These are phyloP conservation scores for Rubia balearica DNA, from an alignment of 305 asterid species.

Conservation along the genomic window DNA sequence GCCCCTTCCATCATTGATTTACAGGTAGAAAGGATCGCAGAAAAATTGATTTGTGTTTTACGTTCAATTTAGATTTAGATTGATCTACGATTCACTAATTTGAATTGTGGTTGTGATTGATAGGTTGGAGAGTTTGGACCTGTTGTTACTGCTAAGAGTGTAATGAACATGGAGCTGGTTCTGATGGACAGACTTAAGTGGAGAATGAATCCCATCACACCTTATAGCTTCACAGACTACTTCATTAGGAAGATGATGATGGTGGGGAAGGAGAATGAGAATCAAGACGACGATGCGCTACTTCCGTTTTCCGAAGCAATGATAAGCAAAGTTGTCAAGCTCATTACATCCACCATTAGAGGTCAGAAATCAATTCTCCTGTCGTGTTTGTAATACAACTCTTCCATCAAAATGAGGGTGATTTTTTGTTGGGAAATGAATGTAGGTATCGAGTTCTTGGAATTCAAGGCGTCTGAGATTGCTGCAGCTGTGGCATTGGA, in stretches of 20 bases:
- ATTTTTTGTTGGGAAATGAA: conserved; percentile 34
- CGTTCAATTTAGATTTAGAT: background rate
- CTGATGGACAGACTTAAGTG: conserved; percentile 45
- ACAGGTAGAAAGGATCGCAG: conserved; percentile 61
- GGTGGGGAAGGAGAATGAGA: conserved; percentile 17
- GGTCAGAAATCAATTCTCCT: conserved; percentile 27
- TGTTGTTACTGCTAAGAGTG: conserved; percentile 47
- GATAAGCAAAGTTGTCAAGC: conserved; percentile 36
- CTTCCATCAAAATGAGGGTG: conserved; percentile 10
- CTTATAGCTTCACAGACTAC: conserved; percentile 51
- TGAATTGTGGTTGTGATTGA: background rate
- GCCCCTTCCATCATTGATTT: conserved; percentile 37
- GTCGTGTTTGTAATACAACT: background rate
- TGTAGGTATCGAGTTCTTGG: conserved; percentile 81
- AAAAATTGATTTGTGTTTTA: background rate
- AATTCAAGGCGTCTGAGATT: conserved; percentile 70
- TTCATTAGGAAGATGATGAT: conserved; percentile 38
- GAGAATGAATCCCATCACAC: conserved; percentile 63
- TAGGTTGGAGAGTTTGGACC: conserved; percentile 45
- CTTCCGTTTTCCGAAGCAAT: conserved; percentile 18
- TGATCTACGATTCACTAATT: background rate
- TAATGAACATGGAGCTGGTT: conserved; percentile 63
- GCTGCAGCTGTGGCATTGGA: conserved; percentile 68
- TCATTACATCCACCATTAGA: conserved; percentile 42
- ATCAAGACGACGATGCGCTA: conserved; percentile 7